Evolutionary conservation across 148 eudicot genomes (phyloP).

Genomic region (Fagopyrum esculentum): DNA sequence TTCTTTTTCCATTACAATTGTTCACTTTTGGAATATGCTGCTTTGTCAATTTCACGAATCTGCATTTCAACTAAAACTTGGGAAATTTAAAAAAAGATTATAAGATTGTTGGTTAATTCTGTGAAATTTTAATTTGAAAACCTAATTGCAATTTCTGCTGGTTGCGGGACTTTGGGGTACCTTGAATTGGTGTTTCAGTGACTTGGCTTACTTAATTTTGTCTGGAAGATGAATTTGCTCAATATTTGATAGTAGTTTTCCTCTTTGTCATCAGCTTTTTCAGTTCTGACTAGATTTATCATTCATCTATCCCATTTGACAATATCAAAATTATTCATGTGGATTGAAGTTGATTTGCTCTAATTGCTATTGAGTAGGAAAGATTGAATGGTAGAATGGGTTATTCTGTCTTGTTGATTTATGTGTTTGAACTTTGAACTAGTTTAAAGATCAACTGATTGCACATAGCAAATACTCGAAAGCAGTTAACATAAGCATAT

Average conservation of each 20-base stretch:
- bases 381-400: constrained; percentile 7
- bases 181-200: neutral
- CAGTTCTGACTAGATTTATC: neutral
- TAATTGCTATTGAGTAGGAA: neutral
- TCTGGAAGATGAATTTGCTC: neutral
- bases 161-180: neutral
- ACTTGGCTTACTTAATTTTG: neutral
- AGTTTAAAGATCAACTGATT: neutral
- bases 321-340: neutral
- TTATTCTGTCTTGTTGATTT: neutral
- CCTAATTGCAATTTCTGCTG: neutral
- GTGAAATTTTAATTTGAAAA: neutral
- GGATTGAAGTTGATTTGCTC: neutral
- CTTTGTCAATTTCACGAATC: neutral
- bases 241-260: neutral
- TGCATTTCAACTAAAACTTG: neutral
- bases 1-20: neutral
- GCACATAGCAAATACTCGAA: neutral
- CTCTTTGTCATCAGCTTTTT: neutral
- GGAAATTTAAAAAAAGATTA: neutral
- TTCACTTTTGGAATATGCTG: neutral
- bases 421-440: neutral
- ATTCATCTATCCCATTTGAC: neutral
- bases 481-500: no score
- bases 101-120: neutral